Conservation (phyloP, 306 rosid species). For the Malus fusca region DNA sequence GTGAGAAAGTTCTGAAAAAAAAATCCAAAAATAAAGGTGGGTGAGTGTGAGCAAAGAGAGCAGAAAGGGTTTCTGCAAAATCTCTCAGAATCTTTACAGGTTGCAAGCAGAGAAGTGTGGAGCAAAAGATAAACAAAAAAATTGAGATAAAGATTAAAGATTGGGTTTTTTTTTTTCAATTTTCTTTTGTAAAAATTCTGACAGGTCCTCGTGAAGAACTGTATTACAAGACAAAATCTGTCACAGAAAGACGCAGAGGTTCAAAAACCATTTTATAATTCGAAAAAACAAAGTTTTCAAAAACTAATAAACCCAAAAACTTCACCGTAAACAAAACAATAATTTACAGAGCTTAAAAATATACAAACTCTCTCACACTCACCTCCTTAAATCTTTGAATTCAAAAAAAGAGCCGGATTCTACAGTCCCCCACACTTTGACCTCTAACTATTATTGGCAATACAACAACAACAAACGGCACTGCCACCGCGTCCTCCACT, state of each 20-base stretch:
- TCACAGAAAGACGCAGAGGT: conserved; percentile 56
- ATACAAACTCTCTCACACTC: neutral
- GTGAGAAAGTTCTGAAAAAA: neutral
- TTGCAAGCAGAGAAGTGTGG: conserved; percentile 56
- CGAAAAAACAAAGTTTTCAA: conserved; percentile 6
- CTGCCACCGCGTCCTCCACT: neutral
- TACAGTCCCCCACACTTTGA: conserved; percentile 4
- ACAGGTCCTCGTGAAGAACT: conserved; percentile 94
- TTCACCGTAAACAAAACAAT: conserved; percentile 31
- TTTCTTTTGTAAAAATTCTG: conserved; percentile 42
- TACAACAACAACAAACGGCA: neutral
- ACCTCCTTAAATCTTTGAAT: conserved; percentile 38
- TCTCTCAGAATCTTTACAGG: conserved; percentile 47
- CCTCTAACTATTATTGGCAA: conserved; percentile 14
- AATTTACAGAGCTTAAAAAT: conserved; percentile 35
- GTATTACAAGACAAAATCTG: conserved; percentile 93
- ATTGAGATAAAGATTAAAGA: conserved; percentile 40
- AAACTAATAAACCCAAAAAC: neutral
- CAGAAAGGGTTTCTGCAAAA: conserved; percentile 32
- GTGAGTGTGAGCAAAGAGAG: conserved; percentile 16
- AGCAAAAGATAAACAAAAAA: conserved; percentile 39
- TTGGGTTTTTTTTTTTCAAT: conserved; percentile 13
- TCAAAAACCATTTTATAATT: neutral
- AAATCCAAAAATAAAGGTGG: conserved; percentile 19
- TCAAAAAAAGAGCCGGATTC: conserved; percentile 51